Evolutionary conservation across 805 yeast genomes (phyloP), one percentile per base, ranked within the genome.

Genomic region (Wickerhamomyces alni): DNA sequence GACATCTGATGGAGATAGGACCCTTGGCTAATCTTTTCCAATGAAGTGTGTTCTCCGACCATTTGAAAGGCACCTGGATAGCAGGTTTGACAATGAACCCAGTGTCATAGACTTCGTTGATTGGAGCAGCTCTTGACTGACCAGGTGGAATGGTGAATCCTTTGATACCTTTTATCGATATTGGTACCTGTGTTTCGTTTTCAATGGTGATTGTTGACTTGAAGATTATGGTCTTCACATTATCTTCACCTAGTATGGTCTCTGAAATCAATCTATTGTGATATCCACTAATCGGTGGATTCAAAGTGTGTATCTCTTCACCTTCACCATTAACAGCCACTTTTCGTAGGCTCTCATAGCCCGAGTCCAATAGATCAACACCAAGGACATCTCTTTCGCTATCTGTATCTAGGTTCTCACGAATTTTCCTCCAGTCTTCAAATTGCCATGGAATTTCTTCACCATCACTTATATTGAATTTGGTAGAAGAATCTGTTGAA

Each of bases 361-460:
- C 64, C 0, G 85, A 70, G 30, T 68, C 79, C 2, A 74, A 33
- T 18, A 89, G 59, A 33, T 70, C 67, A n/a, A 89, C 68, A 0
- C 84, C 87, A 24, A 91, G 61, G 4, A 70, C 64, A 34, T 78
- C 80, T n/a, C 67, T 69, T 16, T 72, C 75, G 31, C 72, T 76
- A 40, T 82, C 82, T 4, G 82, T 75, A 44, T 76, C 80, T 40
- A 89, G 64, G 40, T 79, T 77, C 54, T 91, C 96, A 59, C 99
- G 80, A 18, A 88, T 74, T 24, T 72, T 71, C 45, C 86, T 71
- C 97, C 98, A 93, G 55, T 91, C 96, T 52, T 89, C 95, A 65
- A 94, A 94, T 30, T 88, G 80, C 97, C 98, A 93, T 1, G 86
- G 82, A 5, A 75, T 57, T 4, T 61, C 59, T 5, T 74, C 76